Base-by-base conservation (phyloP, 2,329 filamentous ascomycete genomes). In the Xylariaceae sp. region DNA sequence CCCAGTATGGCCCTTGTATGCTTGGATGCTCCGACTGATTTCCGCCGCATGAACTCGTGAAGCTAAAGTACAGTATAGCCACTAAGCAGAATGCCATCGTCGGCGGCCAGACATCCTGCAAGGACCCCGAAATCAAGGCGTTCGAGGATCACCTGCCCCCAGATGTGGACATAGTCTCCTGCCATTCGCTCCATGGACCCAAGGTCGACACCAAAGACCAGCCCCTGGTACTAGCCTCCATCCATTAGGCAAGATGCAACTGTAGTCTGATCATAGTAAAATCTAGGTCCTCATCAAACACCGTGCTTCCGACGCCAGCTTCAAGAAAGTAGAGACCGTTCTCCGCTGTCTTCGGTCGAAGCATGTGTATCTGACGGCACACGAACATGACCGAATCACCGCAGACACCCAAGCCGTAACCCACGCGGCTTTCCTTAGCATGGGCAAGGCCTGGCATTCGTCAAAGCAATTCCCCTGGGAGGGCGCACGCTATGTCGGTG, bases 331-430 rank as follows among this genome's bases (percentile, higher is more conserved):
- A 54, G 87, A 96, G 72, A 75, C 81, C 3, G 88, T 96, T 57
- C 84, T 99, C 39, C 84, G 86, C 35, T 96, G 92, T 72, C 87
- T 99, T 55, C 79, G 84, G 34, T 96, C 91, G 51, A 93, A 91
- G 73, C 85, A 90, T 68, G 94, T 99, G 61, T 86, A 93, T 72
- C 87, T 99, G 61, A 88, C 89, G 0, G 92, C 92, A 13, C 83
- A 86, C 61, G 86, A 92, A 74, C 94, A 99, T 73, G 94, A 99
- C 75, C 89, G 91, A 63, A 99, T 99, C 75, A 99, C 94, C 0
- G 94, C 94, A 62, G 94, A 99, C 76, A 99, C 94, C 1, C 94
- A 99, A 75, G 94, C 94, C 35, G 94, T 99, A 53, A 99, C 94
- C 0, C 94, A 99, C 76, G 94, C 92, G 1, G 94, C 95, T 34